Base-by-base conservation (phyloP, 177 flowering plant genomes). In the Tripterygium wilfordii region DNA sequence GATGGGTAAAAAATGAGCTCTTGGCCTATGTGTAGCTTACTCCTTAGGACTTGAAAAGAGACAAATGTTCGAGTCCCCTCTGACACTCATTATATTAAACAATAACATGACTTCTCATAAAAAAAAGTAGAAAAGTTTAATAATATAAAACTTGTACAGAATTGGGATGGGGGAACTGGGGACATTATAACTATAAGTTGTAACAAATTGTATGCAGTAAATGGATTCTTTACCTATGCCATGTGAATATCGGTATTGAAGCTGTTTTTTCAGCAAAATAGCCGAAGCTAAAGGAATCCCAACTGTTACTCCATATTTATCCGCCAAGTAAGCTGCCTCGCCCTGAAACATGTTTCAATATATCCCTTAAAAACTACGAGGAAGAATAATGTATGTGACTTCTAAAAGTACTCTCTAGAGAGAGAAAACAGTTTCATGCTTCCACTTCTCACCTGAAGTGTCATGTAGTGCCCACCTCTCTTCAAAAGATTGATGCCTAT, bases 401-500 rank as follows among this genome's bases (percentile, higher is more conserved):
- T 14, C 13, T 21, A 16, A 52, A 27, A 37, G 27, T 36, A 39
- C 54, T 5, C 5, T 7, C 4, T 32, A 16, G 5, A 5, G 17
- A 28, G 21, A 36, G 8, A 36, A 19, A 19, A 20, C 36, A 25
- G n/a, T 24, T 18, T 46, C 22, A 43, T 44, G 23, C 20, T 45
- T 25, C 55, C 42, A 35, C 26, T 25, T 42, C 56, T 18, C 66
- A 82, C 99, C 89, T 89, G 99, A 62, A 92, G 70, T 44, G 96
- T 92, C 99, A 92, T 86, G 58, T 92, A 92, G 60, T 86, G 80
- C 36, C 97, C 99, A 31, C 94, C 96, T 69, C 69, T 71, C 53
- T 62, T 86, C 53, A 86, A 67, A 49, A 92, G 54, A 61, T 72
- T 79, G 40, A 82, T 65, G 40, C 96, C 86, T 30, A 76, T 28